Evolutionary conservation across 2,329 filamentous ascomycete species (phyloP).

Genomic region (Fusarium udum): DNA sequence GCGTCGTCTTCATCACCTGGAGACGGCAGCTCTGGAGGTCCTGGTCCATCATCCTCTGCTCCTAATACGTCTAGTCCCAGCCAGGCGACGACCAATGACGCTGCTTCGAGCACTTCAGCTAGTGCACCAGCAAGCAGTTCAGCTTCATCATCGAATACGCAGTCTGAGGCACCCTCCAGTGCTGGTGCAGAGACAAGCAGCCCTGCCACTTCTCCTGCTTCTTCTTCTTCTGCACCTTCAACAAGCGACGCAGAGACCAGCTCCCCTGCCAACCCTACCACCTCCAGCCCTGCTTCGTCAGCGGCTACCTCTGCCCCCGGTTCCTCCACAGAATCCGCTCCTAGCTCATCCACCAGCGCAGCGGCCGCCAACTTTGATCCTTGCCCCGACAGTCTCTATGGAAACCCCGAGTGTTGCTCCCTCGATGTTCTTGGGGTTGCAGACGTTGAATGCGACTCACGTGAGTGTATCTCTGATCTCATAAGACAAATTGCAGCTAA

Average conservation of each 20-base stretch:
- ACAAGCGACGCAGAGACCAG: background rate
- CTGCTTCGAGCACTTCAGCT: background rate
- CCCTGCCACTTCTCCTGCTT: background rate
- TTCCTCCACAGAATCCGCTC: background rate
- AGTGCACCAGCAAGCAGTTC: background rate
- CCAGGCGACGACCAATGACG: fast-evolving
- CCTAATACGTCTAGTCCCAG: fast-evolving
- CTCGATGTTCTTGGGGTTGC: background rate
- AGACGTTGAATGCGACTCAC: background rate
- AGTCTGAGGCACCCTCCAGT: background rate
- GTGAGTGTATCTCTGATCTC: background rate
- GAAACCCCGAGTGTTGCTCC: background rate
- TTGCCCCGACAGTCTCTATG: background rate
- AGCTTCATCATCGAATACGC: background rate
- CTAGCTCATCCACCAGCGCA: background rate
- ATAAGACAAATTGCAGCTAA: fast-evolving
- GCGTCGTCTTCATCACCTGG: fast-evolving
- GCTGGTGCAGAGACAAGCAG: background rate
- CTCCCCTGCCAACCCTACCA: background rate
- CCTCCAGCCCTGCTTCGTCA: background rate
- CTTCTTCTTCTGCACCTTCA: background rate
- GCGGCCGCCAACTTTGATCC: background rate
- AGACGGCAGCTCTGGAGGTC: fast-evolving
- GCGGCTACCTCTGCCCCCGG: background rate
- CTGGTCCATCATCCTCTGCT: background rate